Evolutionary conservation across 495 filamentous ascomycete species (phyloP).

Genomic region (Achaetomiella virescens): DNA sequence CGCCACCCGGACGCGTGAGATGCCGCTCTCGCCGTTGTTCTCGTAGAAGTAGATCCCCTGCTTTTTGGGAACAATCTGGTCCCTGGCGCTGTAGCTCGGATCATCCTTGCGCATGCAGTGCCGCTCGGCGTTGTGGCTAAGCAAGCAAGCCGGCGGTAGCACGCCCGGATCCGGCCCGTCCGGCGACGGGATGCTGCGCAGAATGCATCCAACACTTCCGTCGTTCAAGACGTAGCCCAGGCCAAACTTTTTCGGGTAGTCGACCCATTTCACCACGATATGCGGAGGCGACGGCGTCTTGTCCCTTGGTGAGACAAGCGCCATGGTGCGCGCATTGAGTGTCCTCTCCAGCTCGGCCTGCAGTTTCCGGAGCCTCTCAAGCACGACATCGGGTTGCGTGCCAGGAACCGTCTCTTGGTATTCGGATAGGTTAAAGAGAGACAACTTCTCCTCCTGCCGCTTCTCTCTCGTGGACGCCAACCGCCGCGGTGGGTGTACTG

Average conservation of each 20-base stretch:
- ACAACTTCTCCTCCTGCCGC: conserved; percentile 23
- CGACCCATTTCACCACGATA: conserved; percentile 86
- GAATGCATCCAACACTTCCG: conserved; percentile 75
- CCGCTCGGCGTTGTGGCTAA: conserved; percentile 60
- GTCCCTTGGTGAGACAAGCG: conserved; percentile 37
- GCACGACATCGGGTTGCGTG: conserved; percentile 48
- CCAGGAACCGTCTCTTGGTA: conserved; percentile 41
- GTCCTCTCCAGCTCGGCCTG: conserved; percentile 51
- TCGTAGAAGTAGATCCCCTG: conserved; percentile 73
- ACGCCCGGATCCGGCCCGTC: conserved; percentile 45
- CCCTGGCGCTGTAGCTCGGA: conserved; percentile 49
- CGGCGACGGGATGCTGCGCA: conserved; percentile 50
- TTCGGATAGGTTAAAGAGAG: conserved; percentile 49
- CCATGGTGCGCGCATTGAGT: conserved; percentile 48
- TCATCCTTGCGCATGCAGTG: conserved; percentile 52
- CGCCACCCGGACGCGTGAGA: conserved; percentile 56
- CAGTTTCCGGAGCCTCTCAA: conserved; percentile 43
- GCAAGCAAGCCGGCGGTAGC: conserved; percentile 57
- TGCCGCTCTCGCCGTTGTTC: conserved; percentile 58
- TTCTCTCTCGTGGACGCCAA: conserved; percentile 10
- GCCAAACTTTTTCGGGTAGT: conserved; percentile 86
- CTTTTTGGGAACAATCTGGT: conserved; percentile 60
- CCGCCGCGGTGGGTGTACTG: not conserved
- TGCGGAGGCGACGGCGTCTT: conserved; percentile 39
- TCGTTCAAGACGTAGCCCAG: conserved; percentile 81